Percentiles rank a stretch among this genome's conserved stretches.
Evolutionary conservation across 2,329 filamentous ascomycete genomes (phyloP).

Genomic region (Thermomyces lanuginosus): DNA sequence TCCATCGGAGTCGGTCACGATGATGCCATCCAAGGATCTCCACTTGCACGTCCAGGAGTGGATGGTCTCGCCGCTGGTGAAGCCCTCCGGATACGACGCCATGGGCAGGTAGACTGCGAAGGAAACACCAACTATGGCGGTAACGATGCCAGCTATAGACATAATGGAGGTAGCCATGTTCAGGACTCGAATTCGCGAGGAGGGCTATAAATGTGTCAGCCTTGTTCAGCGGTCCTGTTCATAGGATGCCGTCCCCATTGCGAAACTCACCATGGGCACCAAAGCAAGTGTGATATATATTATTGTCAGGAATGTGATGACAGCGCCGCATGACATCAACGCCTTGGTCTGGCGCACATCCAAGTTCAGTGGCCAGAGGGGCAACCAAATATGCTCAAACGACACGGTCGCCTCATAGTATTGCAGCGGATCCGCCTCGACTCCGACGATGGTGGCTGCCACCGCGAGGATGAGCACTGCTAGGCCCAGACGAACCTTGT

Average conservation of each 20-base stretch:
- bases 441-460: constrained; percentile 18
- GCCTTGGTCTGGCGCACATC: constrained; percentile 25
- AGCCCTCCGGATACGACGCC: constrained; percentile 15
- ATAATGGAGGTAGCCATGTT: constrained; percentile 19
- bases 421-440: constrained; percentile 23
- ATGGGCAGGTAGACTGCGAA: constrained; percentile 19
- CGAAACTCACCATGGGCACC: constrained; percentile 21
- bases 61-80: constrained; percentile 20
- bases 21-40: constrained; percentile 11
- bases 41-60: constrained; percentile 28
- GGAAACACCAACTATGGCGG: constrained; percentile 16
- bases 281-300: constrained; percentile 18
- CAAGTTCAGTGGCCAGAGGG: constrained; percentile 28
- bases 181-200: constrained; percentile 18
- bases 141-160: constrained; percentile 21
- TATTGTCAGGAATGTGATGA: constrained; percentile 18
- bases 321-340: constrained; percentile 20
- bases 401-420: constrained; percentile 23
- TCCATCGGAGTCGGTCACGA: constrained; percentile 6
- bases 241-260: constrained; percentile 2
- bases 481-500: constrained; percentile 19
- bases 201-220: constrained; percentile 13
- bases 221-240: too few species aligned
- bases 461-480: constrained; percentile 15
- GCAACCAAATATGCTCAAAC: constrained; percentile 18